These are phyloP conservation scores for Nothophytophthora sp. DNA, from an alignment of 352 stramenopile species.

Conservation along the genomic window DNA sequence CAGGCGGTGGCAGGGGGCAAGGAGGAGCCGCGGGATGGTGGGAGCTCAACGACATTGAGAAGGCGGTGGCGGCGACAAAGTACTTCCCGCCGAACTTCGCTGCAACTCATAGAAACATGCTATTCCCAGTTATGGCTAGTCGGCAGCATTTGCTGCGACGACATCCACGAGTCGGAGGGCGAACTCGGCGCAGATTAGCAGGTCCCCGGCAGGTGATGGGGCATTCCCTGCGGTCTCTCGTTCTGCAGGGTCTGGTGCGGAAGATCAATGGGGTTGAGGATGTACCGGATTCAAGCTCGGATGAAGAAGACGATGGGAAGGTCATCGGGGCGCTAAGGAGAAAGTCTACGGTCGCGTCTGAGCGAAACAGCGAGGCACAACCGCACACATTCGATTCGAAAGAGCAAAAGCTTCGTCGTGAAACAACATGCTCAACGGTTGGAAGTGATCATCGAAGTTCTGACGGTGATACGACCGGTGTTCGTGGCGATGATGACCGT, in stretches of 20 bases:
- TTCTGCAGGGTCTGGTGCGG: slow-evolving; percentile 48
- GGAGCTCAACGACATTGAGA: slow-evolving; percentile 72
- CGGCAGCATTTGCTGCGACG: slow-evolving; percentile 41
- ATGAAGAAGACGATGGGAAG: slow-evolving; percentile 25
- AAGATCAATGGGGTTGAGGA: slow-evolving; percentile 46
- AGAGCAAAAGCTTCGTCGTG: neutral
- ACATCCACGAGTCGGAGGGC: too few species aligned
- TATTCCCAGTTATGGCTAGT: slow-evolving; percentile 44
- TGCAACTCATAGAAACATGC: slow-evolving; percentile 26
- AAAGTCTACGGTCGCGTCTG: neutral
- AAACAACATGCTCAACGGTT: neutral
- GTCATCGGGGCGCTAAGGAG: slow-evolving; percentile 11
- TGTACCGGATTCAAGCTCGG: slow-evolving; percentile 16
- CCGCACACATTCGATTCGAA: neutral
- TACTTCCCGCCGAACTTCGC: slow-evolving; percentile 50
- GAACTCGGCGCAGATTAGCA: slow-evolving; percentile 12
- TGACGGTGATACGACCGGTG: slow-evolving; percentile 3
- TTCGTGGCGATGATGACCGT: slow-evolving; percentile 1
- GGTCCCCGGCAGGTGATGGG: slow-evolving; percentile 24
- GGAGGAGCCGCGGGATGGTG: slow-evolving; percentile 34
- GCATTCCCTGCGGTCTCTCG: slow-evolving; percentile 48
- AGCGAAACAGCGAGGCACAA: neutral
- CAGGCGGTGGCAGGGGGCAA: neutral
- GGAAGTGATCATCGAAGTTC: slow-evolving; percentile 1
- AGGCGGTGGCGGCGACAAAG: slow-evolving; percentile 40